These are phyloP conservation scores for Pisolithus sp. DNA, from an alignment of 768 basidiomycete genomes.

Conservation along the genomic window DNA sequence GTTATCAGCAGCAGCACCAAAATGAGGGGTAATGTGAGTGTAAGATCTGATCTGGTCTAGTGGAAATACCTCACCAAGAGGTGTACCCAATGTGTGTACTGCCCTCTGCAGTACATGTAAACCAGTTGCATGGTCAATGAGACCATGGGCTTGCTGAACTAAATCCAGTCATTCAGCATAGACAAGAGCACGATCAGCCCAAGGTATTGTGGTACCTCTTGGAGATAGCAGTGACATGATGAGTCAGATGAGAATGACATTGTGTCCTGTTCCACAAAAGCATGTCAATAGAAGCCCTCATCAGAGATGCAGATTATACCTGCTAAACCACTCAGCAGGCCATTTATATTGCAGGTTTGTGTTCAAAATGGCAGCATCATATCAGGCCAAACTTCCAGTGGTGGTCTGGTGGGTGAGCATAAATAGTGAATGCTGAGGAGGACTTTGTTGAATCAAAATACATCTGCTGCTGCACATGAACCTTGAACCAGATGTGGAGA, in stretches of 20 bases:
- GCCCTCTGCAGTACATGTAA: no score
- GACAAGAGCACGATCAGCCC: constrained; percentile 12
- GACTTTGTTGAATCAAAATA: no score
- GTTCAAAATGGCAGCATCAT: constrained; percentile 17
- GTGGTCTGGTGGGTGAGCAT: constrained; percentile 13
- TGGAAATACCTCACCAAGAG: no score
- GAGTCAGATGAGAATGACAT: constrained; percentile 11
- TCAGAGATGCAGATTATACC: constrained; percentile 2
- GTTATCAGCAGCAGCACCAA: no score
- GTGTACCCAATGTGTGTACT: no score
- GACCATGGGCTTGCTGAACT: constrained; percentile 12
- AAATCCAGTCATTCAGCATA: constrained; percentile 24
- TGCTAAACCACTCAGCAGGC: constrained; percentile 10
- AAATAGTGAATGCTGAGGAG: constrained; percentile 9
- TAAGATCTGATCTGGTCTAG: no score
- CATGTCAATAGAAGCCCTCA: neutral
- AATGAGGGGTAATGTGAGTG: no score
- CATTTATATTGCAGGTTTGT: constrained; percentile 10
- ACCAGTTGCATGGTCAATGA: no score
- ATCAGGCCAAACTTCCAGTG: constrained; percentile 16
- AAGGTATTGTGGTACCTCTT: neutral
- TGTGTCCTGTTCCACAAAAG: constrained; percentile 3
- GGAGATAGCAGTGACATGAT: constrained; percentile 8
- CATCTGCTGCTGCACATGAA: no score
- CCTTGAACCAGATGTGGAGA: no score